Percentiles rank a stretch among this genome's conserved stretches.
phyloP scores from a whole-genome alignment of 1,284 basidiomycete species.

The Moniliella sp. region DNA sequence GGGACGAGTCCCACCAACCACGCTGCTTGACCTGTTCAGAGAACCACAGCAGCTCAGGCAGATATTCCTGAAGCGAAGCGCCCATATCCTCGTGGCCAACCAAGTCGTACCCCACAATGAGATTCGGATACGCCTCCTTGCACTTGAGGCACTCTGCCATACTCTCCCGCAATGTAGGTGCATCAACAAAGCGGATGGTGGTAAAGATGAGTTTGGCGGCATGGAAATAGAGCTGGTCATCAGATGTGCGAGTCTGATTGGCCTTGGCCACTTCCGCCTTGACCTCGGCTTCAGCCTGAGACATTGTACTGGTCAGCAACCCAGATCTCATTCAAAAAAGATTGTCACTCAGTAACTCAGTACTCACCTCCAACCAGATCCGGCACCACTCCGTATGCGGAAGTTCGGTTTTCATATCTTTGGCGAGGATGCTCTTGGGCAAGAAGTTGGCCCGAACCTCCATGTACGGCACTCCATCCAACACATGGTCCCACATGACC shows the following conservation, averaged over 20 bases:
- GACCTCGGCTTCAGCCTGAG: conserved; percentile 7
- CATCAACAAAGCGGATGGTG: conserved; percentile 43
- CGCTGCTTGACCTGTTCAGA: no score
- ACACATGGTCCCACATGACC: conserved; percentile 45
- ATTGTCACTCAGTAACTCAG: no score
- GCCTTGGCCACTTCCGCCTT: background rate
- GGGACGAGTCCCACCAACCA: no score
- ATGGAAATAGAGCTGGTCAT: background rate
- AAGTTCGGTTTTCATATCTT: conserved; percentile 43
- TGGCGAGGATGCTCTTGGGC: conserved; percentile 44
- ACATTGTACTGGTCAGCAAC: no score
- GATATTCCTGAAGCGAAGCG: conserved; percentile 46
- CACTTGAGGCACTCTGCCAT: conserved; percentile 51
- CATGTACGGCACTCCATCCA: conserved; percentile 52
- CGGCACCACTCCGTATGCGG: conserved; percentile 45
- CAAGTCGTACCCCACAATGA: conserved; percentile 57
- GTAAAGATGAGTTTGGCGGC: conserved; percentile 47
- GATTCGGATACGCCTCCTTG: conserved; percentile 51
- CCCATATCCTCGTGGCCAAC: conserved; percentile 52
- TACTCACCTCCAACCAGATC: conserved; percentile 41
- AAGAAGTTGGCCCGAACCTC: conserved; percentile 52
- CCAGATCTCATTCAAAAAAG: no score
- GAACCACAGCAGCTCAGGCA: conserved; percentile 46
- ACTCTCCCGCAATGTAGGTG: conserved; percentile 46
- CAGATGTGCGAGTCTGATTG: no score